Evolutionary conservation across 306 rosid species (phyloP), one percentile per base, ranked within the genome.

Genomic region (Sindora glabra): DNA sequence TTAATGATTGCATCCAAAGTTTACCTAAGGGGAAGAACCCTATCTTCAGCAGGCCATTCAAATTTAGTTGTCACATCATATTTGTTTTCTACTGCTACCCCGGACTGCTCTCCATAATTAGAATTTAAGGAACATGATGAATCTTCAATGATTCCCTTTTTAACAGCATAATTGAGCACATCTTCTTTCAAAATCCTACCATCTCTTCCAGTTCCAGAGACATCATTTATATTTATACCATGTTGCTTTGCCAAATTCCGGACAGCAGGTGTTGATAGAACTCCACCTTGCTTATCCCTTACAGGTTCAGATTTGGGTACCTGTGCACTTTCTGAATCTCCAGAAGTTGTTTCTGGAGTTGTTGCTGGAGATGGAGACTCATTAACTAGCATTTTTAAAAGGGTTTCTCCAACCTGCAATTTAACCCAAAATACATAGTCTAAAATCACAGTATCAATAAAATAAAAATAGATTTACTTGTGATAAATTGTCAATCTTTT

Each of bases 371-470:
- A 56, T 39, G 59, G 67, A 61, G 74, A 32, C 53, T 77, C 86
- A 19, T 78, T 81, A 12, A 81, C 77, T 26, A 23, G 13, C 66
- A 88, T 76, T 64, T 79, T 86, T 34, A 86, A 47, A 48, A 92
- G 98, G 38, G 91, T 80, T 70, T 84, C 94, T 79, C 98, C 98
- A 77, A 92, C 98, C 98, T 88, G 83, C 62, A 61, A 56, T 59
- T 65, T 50, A 51, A 38, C 65, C 55, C 58, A 51, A 49, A 41
- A 69, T 21, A 69, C 47, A 26, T 26, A 68, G 61, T 48, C 44
- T 25, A 56, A 62, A 62, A 34, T 49, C 25, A 55, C 23, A 55
- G 6, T 6, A 39, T 29, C 53, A 74, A 55, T n/a, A n/a, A 67
- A 57, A 55, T 57, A 44, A 10, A 38, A 8, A 18, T 37, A 38